Percentiles rank a stretch among this genome's conserved stretches.
Conservation (phyloP, 805 yeast genomes). For the Helenozyma baotianmanensis region DNA sequence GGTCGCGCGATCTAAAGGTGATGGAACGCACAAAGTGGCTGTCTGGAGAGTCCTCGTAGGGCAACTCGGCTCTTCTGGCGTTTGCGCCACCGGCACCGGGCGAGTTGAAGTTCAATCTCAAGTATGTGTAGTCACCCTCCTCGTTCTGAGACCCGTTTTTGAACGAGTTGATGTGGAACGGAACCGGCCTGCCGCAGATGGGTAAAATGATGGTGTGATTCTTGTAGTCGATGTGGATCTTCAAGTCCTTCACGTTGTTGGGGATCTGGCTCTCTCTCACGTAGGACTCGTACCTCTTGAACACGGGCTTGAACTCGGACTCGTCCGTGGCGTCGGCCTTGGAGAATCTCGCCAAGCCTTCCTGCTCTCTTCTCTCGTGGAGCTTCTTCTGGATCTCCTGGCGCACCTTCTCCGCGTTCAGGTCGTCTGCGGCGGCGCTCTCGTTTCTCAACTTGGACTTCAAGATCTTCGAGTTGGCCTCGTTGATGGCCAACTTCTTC, state of each 20-base stretch:
- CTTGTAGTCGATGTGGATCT: conserved; percentile 81
- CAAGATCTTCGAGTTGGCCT: conserved; percentile 58
- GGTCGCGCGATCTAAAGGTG: conserved; percentile 84
- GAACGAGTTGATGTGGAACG: conserved; percentile 91
- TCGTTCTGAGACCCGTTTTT: conserved; percentile 93
- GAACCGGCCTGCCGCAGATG: conserved; percentile 93
- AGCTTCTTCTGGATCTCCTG: conserved; percentile 78
- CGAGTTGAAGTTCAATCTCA: conserved; percentile 86
- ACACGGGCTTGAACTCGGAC: conserved; percentile 62
- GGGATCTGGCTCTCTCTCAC: conserved; percentile 93
- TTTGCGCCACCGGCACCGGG: conserved; percentile 81
- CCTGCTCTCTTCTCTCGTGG: conserved; percentile 80
- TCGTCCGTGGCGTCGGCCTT: conserved; percentile 71
- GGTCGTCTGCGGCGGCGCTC: conserved; percentile 60
- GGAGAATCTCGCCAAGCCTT: conserved; percentile 77
- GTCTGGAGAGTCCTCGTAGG: conserved; percentile 84
- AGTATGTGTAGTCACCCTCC: conserved; percentile 90
- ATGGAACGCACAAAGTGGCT: conserved; percentile 83
- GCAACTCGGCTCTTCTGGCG: conserved; percentile 71
- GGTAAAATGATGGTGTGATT: conserved; percentile 88
- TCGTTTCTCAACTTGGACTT: conserved; percentile 79
- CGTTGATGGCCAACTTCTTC: conserved; percentile 23
- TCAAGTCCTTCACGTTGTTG: conserved; percentile 70
- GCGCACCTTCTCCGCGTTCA: conserved; percentile 68
- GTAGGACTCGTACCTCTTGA: conserved; percentile 91